Base-by-base conservation (phyloP, 2,329 filamentous ascomycete genomes). In the Verticillium longisporum region DNA sequence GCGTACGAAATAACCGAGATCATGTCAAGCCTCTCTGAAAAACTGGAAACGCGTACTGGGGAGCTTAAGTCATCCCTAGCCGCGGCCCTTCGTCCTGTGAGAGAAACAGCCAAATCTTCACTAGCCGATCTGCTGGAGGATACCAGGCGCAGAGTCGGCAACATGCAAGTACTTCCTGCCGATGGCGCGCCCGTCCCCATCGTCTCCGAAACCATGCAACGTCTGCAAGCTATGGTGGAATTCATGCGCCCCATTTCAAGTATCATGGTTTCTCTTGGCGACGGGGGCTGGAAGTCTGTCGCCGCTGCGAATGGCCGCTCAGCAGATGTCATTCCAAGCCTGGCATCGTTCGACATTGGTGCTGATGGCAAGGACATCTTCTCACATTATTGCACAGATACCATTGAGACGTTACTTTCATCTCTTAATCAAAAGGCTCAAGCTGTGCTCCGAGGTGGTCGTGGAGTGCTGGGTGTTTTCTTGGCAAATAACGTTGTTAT, bases 1-100 rank as follows among this genome's bases (percentile, higher is more conserved):
- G 92, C 92, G 7, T 99, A 96, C 72, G 95, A 99, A 72, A 91
- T 98, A 36, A 91, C 96, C 36, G 94, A 97, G 69, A 91, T 97
- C 63, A 86, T 98, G 56, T 90, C 91, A 0, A 84, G 83, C 13
- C 81, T 97, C 56, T 92, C 92, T 2, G 88, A 88, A 61, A 88
- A 89, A 45, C 78, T 99, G 4, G 94, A 97, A 65, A 83, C 85
- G 4, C 87, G 89, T 63, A 96, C 92, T 0, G 92, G 92, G 2
- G 92, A 97, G 69, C 81, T 97, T 61, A 97, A 97, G 72, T 80
- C 85, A 34, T 84, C 91, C 6, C 85, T 99, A 58, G 88, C 91
- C 5, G 91, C 96, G 60, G 91, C 92, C 9, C 78, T 98, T 14
- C 92, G 95, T 68, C 95, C 95, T 1, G 85, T 98, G 11, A 87